Base-by-base conservation (phyloP, 1,284 basidiomycete species). In the Ceratorhiza oryzae-sativae region DNA sequence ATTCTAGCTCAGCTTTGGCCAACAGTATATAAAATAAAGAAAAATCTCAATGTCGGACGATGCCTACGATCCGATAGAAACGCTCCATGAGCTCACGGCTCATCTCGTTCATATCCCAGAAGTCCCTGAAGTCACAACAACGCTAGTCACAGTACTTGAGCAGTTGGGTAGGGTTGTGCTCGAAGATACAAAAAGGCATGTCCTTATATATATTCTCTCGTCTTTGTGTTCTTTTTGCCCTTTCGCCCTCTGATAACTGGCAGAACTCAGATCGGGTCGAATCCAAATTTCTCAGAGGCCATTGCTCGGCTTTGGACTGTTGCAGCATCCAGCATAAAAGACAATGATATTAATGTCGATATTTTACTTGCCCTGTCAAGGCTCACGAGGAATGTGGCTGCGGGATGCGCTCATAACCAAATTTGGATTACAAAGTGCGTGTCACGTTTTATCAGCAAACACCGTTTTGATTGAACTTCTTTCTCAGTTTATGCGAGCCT, bases 331-430 rank as follows among this genome's bases (percentile, higher is more conserved):
- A 20, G 32, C 20, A 36, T 51, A n/a, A 32, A 51, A 9, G 46
- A 3, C 18, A 27, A 49, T 10, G 46, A 51, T 2, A 15, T n/a
- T 8, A n/a, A 36, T 15, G 27, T 39, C 4, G 60, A 48, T 6
- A 23, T 59, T 6, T 23, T 51, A 4, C 49, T 62, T 70, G 30
- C 48, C 75, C 76, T 91, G n/a, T 87, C 87, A 3, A 88, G 85
- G 75, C 90, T 93, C 76, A 92, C 90, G 4, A 85, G 92, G 73
- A 93, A 93, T 78, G 80, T 93, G 13, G 88, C 90, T 34, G 90
- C 90, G 13, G 88, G 85, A 13, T 86, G 87, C 27, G 83, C 86
- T 13, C 76, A 78, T 23, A 93, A 92, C 79, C 91, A 93, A 77
- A 77, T 79, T 20, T 65, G 61, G 63, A 82, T 80, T 73, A 88